These are phyloP conservation scores for Camellia japonica DNA, from an alignment of 148 eudicot genomes.

Conservation along the genomic window DNA sequence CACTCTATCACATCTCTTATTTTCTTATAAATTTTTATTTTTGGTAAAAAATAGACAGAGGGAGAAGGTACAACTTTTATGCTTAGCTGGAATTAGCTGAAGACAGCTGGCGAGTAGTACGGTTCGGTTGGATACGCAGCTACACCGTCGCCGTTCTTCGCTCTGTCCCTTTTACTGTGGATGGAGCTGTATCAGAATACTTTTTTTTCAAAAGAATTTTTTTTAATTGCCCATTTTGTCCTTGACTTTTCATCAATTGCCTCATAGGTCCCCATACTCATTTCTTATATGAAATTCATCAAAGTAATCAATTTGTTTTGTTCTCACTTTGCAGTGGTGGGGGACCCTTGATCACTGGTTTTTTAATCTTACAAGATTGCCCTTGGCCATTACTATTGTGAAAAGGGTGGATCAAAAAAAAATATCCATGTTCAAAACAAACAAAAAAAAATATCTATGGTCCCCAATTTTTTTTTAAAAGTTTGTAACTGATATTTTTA, in stretches of 20 bases:
- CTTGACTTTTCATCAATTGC: neutral
- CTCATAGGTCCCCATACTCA: neutral
- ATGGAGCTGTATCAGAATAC: too few relatives aligned
- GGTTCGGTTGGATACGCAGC: slow-evolving; percentile 32
- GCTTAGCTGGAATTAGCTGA: slow-evolving; percentile 43
- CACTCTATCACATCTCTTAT: too few relatives aligned
- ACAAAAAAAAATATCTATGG: neutral
- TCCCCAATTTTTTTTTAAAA: neutral
- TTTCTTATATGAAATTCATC: neutral
- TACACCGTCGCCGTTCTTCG: slow-evolving; percentile 45
- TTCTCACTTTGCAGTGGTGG: neutral
- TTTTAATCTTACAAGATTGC: neutral
- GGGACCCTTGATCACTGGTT: neutral
- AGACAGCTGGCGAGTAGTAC: slow-evolving; percentile 48
- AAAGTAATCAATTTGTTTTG: neutral
- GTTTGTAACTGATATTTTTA: too few relatives aligned
- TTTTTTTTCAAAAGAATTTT: too few relatives aligned
- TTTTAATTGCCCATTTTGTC: neutral
- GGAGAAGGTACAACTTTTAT: neutral
- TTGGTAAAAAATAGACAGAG: neutral
- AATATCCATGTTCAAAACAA: too few relatives aligned
- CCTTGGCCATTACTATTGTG: neutral
- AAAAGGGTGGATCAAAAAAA: too few relatives aligned
- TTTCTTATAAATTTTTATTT: neutral
- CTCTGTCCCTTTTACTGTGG: neutral